Conservation (phyloP, 805 yeast genomes). For the Kodamaea fukazawae region DNA sequence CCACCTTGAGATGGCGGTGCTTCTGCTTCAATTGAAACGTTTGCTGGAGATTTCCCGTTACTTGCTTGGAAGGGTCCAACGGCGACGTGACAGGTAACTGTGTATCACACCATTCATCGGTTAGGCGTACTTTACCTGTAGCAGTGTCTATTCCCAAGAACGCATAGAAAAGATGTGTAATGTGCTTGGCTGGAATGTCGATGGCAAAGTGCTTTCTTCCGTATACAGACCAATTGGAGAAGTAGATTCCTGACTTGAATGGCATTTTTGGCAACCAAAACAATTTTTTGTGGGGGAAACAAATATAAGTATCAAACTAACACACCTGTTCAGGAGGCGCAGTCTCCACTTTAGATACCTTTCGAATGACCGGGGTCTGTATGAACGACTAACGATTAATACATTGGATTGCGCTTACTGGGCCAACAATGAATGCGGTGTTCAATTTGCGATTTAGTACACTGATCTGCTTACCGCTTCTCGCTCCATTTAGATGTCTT, state of each 20-base stretch:
- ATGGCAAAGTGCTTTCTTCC: constrained; percentile 49
- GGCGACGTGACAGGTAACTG: constrained; percentile 35
- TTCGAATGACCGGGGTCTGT: too few species aligned
- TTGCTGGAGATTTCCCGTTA: constrained; percentile 50
- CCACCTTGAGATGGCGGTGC: constrained; percentile 46
- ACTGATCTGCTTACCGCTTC: too few species aligned
- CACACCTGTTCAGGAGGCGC: too few species aligned
- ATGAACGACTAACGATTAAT: too few species aligned
- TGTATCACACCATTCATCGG: constrained; percentile 68
- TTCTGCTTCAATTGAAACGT: constrained; percentile 45
- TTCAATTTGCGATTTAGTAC: too few species aligned
- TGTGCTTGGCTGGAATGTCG: constrained; percentile 53
- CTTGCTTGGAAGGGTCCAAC: constrained; percentile 12
- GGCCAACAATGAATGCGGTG: too few species aligned
- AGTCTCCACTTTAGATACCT: too few species aligned
- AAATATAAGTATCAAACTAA: too few species aligned
- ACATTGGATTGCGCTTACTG: too few species aligned
- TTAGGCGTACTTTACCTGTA: constrained; percentile 51
- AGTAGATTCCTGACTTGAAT: constrained; percentile 42
- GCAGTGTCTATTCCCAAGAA: constrained; percentile 58
- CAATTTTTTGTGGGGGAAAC: too few species aligned
- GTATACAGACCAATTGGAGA: constrained; percentile 47
- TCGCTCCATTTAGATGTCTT: too few species aligned
- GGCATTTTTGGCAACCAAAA: not conserved
- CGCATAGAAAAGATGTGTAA: constrained; percentile 76